These are phyloP conservation scores for Viridothelium virens DNA, from an alignment of 495 filamentous ascomycete genomes.

Conservation along the genomic window DNA sequence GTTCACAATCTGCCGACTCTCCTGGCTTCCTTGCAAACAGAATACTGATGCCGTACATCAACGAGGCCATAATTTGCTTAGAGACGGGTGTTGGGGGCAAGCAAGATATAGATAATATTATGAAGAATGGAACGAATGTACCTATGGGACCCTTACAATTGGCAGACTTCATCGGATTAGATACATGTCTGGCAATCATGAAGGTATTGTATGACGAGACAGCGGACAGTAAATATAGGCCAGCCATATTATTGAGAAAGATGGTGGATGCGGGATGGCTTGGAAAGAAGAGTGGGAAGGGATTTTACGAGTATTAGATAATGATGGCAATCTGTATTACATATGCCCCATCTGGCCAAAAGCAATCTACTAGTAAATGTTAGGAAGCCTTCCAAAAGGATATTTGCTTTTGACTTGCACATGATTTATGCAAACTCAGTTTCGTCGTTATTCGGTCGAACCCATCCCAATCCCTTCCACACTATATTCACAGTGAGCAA, in stretches of 20 bases:
- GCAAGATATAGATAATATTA: constrained; percentile 91
- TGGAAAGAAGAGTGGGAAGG: constrained; percentile 94
- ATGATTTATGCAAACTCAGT: background rate
- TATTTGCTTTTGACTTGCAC: background rate
- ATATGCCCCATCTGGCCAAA: background rate
- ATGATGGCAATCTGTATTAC: background rate
- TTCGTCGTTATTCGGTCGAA: constrained; percentile 6
- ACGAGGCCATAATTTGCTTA: constrained; percentile 93
- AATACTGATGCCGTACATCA: constrained; percentile 99
- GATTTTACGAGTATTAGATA: constrained; percentile 79
- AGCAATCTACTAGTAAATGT: background rate
- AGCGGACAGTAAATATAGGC: constrained; percentile 90
- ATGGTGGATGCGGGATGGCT: constrained; percentile 99
- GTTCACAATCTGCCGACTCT: constrained; percentile 76
- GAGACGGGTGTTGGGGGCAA: constrained; percentile 83
- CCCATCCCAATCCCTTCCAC: constrained; percentile 7
- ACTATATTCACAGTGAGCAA: background rate
- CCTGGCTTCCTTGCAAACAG: constrained; percentile 95
- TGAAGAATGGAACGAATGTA: constrained; percentile 98
- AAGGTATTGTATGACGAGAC: constrained; percentile 87
- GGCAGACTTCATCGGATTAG: constrained; percentile 95
- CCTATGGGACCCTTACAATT: constrained; percentile 93
- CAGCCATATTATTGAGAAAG: constrained; percentile 72
- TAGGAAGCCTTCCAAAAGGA: background rate
- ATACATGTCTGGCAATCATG: constrained; percentile 97